Percentiles rank a stretch among this genome's conserved stretches.
Conservation (phyloP, 495 filamentous ascomycete species). For the Tuber indicum region DNA sequence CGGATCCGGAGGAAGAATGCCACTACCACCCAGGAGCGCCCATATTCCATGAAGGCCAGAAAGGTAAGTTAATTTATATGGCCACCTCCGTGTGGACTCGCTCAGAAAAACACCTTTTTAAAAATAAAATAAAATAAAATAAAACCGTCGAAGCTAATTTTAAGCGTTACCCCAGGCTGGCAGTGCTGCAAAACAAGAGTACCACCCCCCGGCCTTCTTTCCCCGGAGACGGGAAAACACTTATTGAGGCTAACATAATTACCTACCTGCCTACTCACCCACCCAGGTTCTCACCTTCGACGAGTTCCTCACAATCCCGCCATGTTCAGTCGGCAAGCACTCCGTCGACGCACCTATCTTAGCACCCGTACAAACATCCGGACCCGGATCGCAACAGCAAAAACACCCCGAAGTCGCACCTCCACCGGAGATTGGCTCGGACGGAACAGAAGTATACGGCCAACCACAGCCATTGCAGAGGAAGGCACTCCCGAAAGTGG, state of each 20-base stretch:
- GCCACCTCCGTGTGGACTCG: not conserved
- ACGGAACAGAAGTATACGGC: constrained; percentile 48
- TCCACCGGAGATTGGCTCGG: constrained; percentile 43
- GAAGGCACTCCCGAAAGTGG: constrained; percentile 46
- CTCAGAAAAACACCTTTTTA: not conserved
- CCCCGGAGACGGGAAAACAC: not conserved
- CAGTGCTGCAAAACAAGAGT: constrained; percentile 88
- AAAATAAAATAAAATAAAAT: no score
- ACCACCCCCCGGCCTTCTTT: not conserved
- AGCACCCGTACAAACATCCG: constrained; percentile 39
- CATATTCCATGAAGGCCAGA: constrained; percentile 96
- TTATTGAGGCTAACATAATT: constrained; percentile 16
- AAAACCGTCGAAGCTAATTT: constrained; percentile 16
- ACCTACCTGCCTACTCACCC: not conserved
- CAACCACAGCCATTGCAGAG: constrained; percentile 28
- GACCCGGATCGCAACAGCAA: constrained; percentile 30
- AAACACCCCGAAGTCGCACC: constrained; percentile 29
- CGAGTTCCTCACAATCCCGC: constrained; percentile 89
- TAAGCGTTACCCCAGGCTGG: constrained; percentile 62
- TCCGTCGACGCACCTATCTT: constrained; percentile 75
- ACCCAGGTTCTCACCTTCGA: constrained; percentile 89
- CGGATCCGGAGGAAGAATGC: constrained; percentile 76
- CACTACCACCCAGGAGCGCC: constrained; percentile 89
- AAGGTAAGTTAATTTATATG: constrained; percentile 58
- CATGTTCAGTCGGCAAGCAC: constrained; percentile 91